These are phyloP conservation scores for Penicillium robsamsonii DNA, from an alignment of 495 filamentous ascomycete species.

Conservation along the genomic window DNA sequence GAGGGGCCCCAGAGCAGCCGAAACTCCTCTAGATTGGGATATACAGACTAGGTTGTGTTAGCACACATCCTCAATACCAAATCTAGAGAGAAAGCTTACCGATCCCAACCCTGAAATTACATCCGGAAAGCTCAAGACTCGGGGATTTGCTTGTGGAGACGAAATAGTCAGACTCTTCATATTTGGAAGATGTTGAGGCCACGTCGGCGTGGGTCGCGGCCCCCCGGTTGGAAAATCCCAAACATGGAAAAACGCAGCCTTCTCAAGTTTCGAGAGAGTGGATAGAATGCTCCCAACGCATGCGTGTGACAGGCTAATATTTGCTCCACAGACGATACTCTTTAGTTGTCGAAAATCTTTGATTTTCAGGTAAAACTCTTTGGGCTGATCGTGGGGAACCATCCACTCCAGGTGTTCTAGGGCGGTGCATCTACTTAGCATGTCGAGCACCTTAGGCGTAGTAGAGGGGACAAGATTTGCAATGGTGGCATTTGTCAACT, in stretches of 20 bases:
- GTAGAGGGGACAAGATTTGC: slow-evolving; percentile 30
- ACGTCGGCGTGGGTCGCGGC: neutral
- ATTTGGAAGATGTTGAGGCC: slow-evolving; percentile 36
- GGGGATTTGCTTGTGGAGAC: slow-evolving; percentile 13
- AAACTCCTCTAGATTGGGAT: slow-evolving; percentile 42
- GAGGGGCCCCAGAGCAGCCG: slow-evolving; percentile 32
- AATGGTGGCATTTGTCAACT: slow-evolving; percentile 41
- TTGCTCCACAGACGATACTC: slow-evolving; percentile 38
- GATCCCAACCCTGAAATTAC: slow-evolving; percentile 17
- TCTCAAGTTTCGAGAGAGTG: slow-evolving; percentile 41
- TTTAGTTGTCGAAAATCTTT: slow-evolving; percentile 38
- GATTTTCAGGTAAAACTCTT: slow-evolving; percentile 33
- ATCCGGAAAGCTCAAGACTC: slow-evolving; percentile 9
- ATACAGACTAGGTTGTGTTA: slow-evolving; percentile 14
- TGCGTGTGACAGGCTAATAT: slow-evolving; percentile 34
- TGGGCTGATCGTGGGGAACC: slow-evolving; percentile 14
- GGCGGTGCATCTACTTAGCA: slow-evolving; percentile 38
- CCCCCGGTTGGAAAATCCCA: slow-evolving; percentile 13
- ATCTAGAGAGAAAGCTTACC: slow-evolving; percentile 2
- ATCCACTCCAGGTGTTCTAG: slow-evolving; percentile 38
- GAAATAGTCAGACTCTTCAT: slow-evolving; percentile 35
- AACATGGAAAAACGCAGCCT: slow-evolving; percentile 35
- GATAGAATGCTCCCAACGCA: slow-evolving; percentile 37
- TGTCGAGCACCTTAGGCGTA: slow-evolving; percentile 30
- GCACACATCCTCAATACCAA: neutral